Evolutionary conservation across 2,329 filamentous ascomycete species (phyloP).

Genomic region (Mariannaea elegans): DNA sequence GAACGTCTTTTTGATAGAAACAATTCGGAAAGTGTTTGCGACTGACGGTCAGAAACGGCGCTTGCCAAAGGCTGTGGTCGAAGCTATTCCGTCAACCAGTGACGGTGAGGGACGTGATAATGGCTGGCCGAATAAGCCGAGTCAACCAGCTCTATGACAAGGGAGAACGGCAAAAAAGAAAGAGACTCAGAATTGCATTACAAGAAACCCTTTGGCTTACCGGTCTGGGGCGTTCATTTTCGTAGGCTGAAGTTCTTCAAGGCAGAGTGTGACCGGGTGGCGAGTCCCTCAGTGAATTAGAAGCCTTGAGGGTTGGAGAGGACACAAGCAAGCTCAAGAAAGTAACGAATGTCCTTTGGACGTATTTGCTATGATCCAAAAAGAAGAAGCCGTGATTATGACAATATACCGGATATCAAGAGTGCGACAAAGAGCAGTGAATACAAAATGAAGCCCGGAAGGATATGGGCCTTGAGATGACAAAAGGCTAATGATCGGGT

Average conservation of each 20-base stretch:
- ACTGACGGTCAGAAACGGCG: not conserved
- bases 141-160: not conserved
- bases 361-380: constrained; percentile 24
- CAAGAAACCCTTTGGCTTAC: constrained; percentile 47
- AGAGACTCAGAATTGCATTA: not conserved
- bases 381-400: constrained; percentile 15
- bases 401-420: constrained; percentile 13
- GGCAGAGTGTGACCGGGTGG: not conserved
- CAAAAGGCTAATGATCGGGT: constrained; percentile 43
- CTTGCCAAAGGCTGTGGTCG: not conserved
- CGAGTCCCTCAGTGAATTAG: not conserved
- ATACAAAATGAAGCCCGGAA: constrained; percentile 25
- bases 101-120: not conserved
- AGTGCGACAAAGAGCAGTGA: constrained; percentile 17
- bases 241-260: constrained; percentile 1
- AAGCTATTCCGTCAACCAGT: not conserved
- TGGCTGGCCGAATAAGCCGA: not conserved
- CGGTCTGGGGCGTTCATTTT: constrained; percentile 67
- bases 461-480: constrained; percentile 19
- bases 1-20: not conserved
- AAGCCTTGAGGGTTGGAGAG: not conserved
- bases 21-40: not conserved
- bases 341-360: not conserved
- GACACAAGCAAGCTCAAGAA: not conserved
- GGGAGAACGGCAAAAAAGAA: not conserved